Evolutionary conservation across 2,329 filamentous ascomycete genomes (phyloP).

Genomic region (Colletotrichum sojae): DNA sequence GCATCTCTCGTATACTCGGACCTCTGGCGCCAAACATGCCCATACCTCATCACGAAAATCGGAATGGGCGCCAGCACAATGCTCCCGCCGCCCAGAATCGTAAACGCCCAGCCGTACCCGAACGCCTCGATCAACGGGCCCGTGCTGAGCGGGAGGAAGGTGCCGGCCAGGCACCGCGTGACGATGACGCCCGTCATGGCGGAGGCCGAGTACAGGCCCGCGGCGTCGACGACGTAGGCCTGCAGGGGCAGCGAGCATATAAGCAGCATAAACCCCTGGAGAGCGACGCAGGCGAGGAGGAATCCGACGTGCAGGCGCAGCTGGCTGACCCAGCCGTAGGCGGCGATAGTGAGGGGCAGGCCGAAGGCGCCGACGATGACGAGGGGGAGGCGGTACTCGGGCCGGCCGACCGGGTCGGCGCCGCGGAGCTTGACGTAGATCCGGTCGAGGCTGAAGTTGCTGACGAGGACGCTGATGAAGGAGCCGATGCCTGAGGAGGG

Average conservation of each 20-base stretch:
- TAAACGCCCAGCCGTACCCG: slow-evolving; percentile 68
- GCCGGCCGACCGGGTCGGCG: slow-evolving; percentile 57
- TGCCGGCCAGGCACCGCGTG: slow-evolving; percentile 67
- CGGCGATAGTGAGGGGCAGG: slow-evolving; percentile 60
- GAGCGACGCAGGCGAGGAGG: slow-evolving; percentile 59
- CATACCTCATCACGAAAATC: slow-evolving; percentile 64
- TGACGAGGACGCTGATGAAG: slow-evolving; percentile 60
- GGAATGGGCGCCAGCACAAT: slow-evolving; percentile 65
- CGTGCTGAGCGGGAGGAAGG: slow-evolving; percentile 68
- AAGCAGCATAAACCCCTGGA: slow-evolving; percentile 62
- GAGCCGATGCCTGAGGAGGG: slow-evolving; percentile 62
- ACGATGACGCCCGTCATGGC: slow-evolving; percentile 71
- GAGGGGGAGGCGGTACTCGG: slow-evolving; percentile 70
- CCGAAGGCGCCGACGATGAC: slow-evolving; percentile 60
- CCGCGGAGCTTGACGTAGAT: slow-evolving; percentile 66
- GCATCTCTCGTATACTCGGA: slow-evolving; percentile 63
- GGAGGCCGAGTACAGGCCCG: slow-evolving; percentile 68
- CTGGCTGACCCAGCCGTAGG: slow-evolving; percentile 68
- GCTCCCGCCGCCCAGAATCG: slow-evolving; percentile 57
- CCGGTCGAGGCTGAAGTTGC: slow-evolving; percentile 65
- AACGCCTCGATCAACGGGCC: slow-evolving; percentile 62
- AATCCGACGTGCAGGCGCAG: slow-evolving; percentile 56
- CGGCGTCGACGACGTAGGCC: slow-evolving; percentile 71
- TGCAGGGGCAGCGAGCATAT: slow-evolving; percentile 65
- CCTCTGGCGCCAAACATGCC: slow-evolving; percentile 64